Evolutionary conservation across 73 alveolate species (phyloP).

Genomic region (Tetrahymena borealis): DNA sequence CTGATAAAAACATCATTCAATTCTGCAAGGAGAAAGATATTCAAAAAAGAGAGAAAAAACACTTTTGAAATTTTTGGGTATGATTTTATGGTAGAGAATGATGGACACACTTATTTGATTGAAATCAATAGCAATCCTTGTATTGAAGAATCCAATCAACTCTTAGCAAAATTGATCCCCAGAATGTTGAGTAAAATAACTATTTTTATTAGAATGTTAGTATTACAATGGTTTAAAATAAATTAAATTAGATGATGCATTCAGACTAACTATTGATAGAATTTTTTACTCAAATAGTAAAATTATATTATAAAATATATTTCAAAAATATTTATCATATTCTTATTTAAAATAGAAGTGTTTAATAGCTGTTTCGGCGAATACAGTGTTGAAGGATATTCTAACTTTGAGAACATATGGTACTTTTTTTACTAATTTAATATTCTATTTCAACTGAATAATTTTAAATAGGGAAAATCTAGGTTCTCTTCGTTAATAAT

Average conservation of each 20-base stretch:
- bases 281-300: slow-evolving; percentile 18
- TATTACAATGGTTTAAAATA: not conserved
- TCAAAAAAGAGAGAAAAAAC: not conserved
- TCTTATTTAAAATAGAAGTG: not conserved
- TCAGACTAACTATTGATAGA: slow-evolving; percentile 30
- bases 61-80: slow-evolving; percentile 42
- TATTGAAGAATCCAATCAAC: slow-evolving; percentile 27
- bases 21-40: not conserved
- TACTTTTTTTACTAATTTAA: not conserved
- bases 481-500: not conserved
- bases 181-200: slow-evolving; percentile 13
- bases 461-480: not conserved
- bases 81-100: slow-evolving; percentile 41
- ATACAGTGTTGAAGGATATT: not conserved
- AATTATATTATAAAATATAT: too few relatives aligned
- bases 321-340: not conserved
- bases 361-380: not conserved
- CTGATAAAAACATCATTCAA: not conserved
- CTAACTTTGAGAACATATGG: not conserved
- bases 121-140: slow-evolving; percentile 42
- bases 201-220: not conserved
- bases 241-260: slow-evolving; percentile 20
- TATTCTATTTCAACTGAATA: not conserved
- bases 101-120: slow-evolving; percentile 23
- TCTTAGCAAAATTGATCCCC: slow-evolving; percentile 29